Conservation (phyloP, 352 stramenopile species). For the Chrysophaeum taylorii region DNA sequence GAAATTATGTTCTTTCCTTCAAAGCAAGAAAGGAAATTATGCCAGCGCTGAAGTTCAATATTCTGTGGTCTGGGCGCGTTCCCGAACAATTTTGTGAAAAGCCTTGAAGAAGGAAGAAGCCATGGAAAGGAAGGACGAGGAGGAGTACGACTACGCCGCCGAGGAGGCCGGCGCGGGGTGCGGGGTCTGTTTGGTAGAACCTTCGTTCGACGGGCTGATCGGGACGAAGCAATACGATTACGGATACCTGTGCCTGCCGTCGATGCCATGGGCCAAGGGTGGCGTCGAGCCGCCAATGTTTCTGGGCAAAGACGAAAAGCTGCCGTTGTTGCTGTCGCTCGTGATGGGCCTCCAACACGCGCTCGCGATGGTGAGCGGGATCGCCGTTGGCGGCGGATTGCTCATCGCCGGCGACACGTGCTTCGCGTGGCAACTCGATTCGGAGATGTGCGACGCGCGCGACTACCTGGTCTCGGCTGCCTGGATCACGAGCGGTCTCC, state of each 20-base stretch:
- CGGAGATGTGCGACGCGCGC: slow-evolving; percentile 27
- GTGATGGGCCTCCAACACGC: slow-evolving; percentile 53
- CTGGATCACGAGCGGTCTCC: slow-evolving; percentile 45
- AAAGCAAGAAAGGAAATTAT: too few species aligned
- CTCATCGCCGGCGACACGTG: slow-evolving; percentile 40
- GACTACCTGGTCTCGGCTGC: slow-evolving; percentile 45
- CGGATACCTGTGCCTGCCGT: slow-evolving; percentile 35
- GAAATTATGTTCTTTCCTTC: too few species aligned
- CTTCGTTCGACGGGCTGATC: not conserved
- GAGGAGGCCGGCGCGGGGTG: too few species aligned
- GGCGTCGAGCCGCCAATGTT: slow-evolving; percentile 19
- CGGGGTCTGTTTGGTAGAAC: too few species aligned
- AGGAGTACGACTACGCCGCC: too few species aligned
- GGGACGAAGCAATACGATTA: slow-evolving; percentile 1
- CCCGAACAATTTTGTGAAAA: too few species aligned
- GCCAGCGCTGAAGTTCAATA: too few species aligned
- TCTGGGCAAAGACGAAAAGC: slow-evolving; percentile 35
- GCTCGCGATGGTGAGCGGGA: slow-evolving; percentile 50
- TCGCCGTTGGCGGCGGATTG: slow-evolving; percentile 45
- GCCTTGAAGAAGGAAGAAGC: too few species aligned
- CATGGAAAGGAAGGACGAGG: too few species aligned
- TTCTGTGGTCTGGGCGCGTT: too few species aligned
- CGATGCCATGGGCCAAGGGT: slow-evolving; percentile 31
- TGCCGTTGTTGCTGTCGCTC: slow-evolving; percentile 41
- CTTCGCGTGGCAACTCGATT: slow-evolving; percentile 28